Base-by-base conservation (phyloP, 768 basidiomycete species). In the Zangia roseola region DNA sequence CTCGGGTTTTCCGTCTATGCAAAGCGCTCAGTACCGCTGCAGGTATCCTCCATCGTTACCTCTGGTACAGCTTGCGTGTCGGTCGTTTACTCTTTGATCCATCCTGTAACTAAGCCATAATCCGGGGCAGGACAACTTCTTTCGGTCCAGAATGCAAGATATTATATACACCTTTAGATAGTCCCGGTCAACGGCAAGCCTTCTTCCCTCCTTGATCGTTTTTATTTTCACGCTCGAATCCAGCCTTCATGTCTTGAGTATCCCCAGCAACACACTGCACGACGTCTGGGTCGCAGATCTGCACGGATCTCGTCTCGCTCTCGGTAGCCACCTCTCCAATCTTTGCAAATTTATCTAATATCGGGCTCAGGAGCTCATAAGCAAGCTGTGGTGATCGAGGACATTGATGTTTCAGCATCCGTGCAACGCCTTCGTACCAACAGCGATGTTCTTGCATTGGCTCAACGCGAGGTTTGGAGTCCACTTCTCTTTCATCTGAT, bases 371-470 rank as follows among this genome's bases (percentile, higher is more conserved):
- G 85, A 30, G 77, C 78, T 10, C 74, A 73, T 53, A 69, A 71
- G 40, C 75, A 74, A 37, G 84, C 77, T 0, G 69, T 83, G 1
- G 69, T 78, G 40, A 59, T 88, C 4, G 60, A 71, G 4, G 80
- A 85, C 46, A 70, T 86, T 38, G 76, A 78, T 28, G 47, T 56
- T 2, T 57, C 69, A 25, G 49, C 55, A 2, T 64, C 67, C 13
- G 58, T 76, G 2, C 67, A 70, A 44, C 57, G 65, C 49, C 60
- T 88, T 10, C 64, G 72, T 23, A 85, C 84, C 3, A 55, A 71
- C 17, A 86, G 84, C 45, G 85, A 87, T 56, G 81, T 86, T 0
- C 80, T 88, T 53, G 65, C 84, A 3, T 66, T 86, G n/a, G 62
- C 71, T 40, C 82, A 82, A 56, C 61, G 71, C 40, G 66, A 75